These are phyloP conservation scores for Alternaria consortialis DNA, from an alignment of 2,329 filamentous ascomycete genomes.

Conservation along the genomic window DNA sequence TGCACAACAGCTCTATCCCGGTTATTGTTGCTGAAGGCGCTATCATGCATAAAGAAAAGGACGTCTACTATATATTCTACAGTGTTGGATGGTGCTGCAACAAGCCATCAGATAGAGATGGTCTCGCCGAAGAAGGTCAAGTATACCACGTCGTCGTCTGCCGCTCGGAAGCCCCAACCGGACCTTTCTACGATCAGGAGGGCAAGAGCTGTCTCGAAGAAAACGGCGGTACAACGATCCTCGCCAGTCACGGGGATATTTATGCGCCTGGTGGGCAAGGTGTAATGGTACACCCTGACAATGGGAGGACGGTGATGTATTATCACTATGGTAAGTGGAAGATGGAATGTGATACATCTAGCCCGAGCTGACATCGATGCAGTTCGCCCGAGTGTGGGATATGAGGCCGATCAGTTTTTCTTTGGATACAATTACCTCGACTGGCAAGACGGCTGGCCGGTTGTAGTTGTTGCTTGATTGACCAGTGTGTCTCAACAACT, in stretches of 20 bases:
- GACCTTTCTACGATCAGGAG: slow-evolving; percentile 57
- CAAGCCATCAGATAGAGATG: slow-evolving; percentile 52
- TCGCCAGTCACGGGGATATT: slow-evolving; percentile 63
- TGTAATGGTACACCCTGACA: slow-evolving; percentile 28
- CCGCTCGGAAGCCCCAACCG: slow-evolving; percentile 59
- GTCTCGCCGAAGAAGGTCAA: slow-evolving; percentile 59
- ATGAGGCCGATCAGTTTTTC: slow-evolving; percentile 33
- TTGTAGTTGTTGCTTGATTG: slow-evolving; percentile 20
- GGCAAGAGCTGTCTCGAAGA: slow-evolving; percentile 54
- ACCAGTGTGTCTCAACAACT: background rate
- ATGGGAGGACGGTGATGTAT: slow-evolving; percentile 35
- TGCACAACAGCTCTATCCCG: slow-evolving; percentile 27
- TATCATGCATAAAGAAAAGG: slow-evolving; percentile 60
- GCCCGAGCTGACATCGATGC: slow-evolving; percentile 8
- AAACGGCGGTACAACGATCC: slow-evolving; percentile 67
- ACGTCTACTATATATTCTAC: slow-evolving; percentile 70
- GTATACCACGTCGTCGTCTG: slow-evolving; percentile 73
- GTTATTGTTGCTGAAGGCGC: slow-evolving; percentile 58
- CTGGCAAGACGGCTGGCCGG: slow-evolving; percentile 43
- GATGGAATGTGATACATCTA: background rate
- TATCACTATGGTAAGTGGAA: slow-evolving; percentile 43
- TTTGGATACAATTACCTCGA: slow-evolving; percentile 46
- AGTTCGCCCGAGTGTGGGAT: slow-evolving; percentile 39
- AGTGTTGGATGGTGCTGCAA: slow-evolving; percentile 68
- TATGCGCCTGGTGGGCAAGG: slow-evolving; percentile 49